Conservation (phyloP, 345 rosid species). For the Salix koriyanagi region DNA sequence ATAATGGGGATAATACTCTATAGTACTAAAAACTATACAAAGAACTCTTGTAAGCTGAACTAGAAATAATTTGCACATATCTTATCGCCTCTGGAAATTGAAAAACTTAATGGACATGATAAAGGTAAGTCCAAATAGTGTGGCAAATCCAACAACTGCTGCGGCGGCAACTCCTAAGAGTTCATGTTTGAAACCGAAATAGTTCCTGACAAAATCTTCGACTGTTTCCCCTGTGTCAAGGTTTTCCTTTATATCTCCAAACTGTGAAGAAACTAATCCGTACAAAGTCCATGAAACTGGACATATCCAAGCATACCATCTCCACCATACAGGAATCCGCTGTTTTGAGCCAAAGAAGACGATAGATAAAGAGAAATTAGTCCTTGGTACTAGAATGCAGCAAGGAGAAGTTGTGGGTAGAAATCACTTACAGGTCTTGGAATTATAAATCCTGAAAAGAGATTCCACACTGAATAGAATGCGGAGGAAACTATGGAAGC, state of each 20-base stretch:
- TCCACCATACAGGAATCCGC: conserved; percentile 45
- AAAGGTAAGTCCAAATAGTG: neutral
- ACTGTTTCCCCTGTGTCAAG: conserved; percentile 43
- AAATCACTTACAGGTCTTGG: neutral
- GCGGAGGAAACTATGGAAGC: conserved; percentile 51
- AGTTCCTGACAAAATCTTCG: conserved; percentile 31
- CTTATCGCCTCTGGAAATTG: no score
- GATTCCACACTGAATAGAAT: conserved; percentile 47
- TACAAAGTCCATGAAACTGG: conserved; percentile 47
- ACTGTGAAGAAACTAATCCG: conserved; percentile 40
- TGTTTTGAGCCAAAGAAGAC: conserved; percentile 8
- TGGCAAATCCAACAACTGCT: neutral
- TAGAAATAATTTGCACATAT: no score
- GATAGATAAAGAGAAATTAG: neutral
- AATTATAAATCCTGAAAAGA: conserved; percentile 1
- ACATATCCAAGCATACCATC: conserved; percentile 39
- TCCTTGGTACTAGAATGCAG: neutral
- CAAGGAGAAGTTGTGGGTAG: neutral
- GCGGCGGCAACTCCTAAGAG: conserved; percentile 30
- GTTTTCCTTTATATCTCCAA: conserved; percentile 33
- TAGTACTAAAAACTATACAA: no score
- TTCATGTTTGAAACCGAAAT: conserved; percentile 43
- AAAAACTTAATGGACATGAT: neutral
- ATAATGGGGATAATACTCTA: no score
- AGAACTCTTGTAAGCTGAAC: no score